phyloP scores from a whole-genome alignment of 2,329 filamentous ascomycete species.

The Amesomyces nigricolor region DNA sequence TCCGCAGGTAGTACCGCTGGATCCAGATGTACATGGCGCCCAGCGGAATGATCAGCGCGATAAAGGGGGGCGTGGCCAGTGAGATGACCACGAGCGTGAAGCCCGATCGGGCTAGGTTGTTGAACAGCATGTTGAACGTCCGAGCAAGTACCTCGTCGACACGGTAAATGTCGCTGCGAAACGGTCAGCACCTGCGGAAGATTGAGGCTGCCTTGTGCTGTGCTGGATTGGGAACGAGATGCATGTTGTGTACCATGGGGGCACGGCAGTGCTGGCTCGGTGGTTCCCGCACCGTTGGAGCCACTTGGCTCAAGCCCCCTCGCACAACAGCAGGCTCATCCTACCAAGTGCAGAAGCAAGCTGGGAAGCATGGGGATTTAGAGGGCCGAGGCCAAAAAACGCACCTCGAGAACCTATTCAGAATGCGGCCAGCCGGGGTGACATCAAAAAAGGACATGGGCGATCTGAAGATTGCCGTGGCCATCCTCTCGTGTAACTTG shows the following conservation, averaged over 20 bases:
- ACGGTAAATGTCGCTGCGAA: constrained; percentile 62
- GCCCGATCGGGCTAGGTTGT: constrained; percentile 64
- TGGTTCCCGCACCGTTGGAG: constrained; percentile 13
- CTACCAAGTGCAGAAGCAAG: constrained; percentile 9
- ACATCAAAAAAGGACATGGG: constrained; percentile 99
- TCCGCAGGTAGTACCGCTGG: constrained; percentile 93
- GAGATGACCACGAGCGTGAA: constrained; percentile 89
- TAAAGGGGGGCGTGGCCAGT: constrained; percentile 71
- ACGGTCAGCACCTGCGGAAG: constrained; percentile 26
- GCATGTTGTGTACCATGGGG: constrained; percentile 12
- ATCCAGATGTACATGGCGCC: constrained; percentile 81
- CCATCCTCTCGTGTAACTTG: constrained; percentile 96
- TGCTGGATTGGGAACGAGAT: constrained; percentile 8
- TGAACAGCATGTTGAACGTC: constrained; percentile 95
- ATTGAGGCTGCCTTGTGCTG: constrained; percentile 9
- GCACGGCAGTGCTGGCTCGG: constrained; percentile 12
- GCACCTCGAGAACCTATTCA: constrained; percentile 91
- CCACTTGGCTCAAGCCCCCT: constrained; percentile 17
- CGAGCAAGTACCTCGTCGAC: constrained; percentile 92
- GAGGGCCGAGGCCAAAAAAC: constrained; percentile 28
- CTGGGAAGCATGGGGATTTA: neutral
- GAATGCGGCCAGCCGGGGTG: constrained; percentile 88
- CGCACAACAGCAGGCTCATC: constrained; percentile 14
- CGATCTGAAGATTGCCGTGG: constrained; percentile 91
- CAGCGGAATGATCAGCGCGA: constrained; percentile 75